Conservation (phyloP, 257 asterid species). For the Ilex aquifolium region DNA sequence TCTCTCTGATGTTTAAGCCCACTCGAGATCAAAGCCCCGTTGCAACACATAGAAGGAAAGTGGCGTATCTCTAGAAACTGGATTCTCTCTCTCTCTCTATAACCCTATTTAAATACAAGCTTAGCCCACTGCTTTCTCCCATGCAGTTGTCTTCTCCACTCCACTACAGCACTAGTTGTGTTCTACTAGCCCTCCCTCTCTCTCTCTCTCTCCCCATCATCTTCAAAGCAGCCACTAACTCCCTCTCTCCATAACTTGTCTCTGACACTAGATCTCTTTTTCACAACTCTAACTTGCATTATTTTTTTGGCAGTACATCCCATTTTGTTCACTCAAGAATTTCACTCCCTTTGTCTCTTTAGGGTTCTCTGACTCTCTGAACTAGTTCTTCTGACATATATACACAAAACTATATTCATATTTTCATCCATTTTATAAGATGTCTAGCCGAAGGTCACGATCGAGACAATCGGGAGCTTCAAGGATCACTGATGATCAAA, state of each 20-base stretch:
- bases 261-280: neutral
- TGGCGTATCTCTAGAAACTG: no score
- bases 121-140: neutral
- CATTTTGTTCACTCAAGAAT: neutral
- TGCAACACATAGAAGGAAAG: no score
- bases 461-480: constrained; percentile 45
- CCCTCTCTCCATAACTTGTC: neutral
- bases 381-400: neutral
- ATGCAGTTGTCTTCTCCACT: neutral
- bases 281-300: no score
- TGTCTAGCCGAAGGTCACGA: constrained; percentile 59
- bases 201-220: neutral
- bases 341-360: neutral
- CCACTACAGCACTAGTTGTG: neutral
- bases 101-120: neutral
- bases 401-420: no score
- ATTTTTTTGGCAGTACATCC: neutral
- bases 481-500: constrained; percentile 46
- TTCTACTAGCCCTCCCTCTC: neutral
- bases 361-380: neutral
- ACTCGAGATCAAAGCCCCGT: no score
- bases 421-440: neutral
- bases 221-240: no score
- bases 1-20: no score
- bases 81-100: no score